A percentile compares a stretch with the other conserved stretches of the same genome.
phyloP scores from a whole-genome alignment of 805 yeast genomes.

The Kuraishia floccosa region DNA sequence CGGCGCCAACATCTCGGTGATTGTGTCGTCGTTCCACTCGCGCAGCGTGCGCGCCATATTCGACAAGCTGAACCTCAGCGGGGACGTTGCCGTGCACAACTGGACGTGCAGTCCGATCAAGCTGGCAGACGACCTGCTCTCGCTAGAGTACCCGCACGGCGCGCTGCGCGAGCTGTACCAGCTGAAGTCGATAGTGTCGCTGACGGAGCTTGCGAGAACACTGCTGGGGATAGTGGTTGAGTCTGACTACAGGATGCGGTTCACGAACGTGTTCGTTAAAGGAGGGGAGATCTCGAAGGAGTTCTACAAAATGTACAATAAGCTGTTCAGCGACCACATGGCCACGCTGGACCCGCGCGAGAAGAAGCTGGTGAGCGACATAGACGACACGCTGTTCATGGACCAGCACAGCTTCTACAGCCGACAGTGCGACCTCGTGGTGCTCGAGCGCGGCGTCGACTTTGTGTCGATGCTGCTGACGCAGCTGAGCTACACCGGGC shows the following conservation, averaged over 20 bases:
- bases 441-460: slow-evolving; percentile 73
- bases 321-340: slow-evolving; percentile 15
- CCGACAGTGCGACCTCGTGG: slow-evolving; percentile 55
- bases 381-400: slow-evolving; percentile 20
- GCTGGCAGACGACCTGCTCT: slow-evolving; percentile 6
- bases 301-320: slow-evolving; percentile 30
- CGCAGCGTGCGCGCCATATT: slow-evolving; percentile 6
- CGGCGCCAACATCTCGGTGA: neutral
- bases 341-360: slow-evolving; percentile 22
- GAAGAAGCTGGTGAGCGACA: slow-evolving; percentile 17
- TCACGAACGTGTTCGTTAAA: slow-evolving; percentile 46
- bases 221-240: slow-evolving; percentile 30
- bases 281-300: slow-evolving; percentile 47
- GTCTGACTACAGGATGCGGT: slow-evolving; percentile 29
- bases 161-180: slow-evolving; percentile 31
- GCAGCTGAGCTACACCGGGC: slow-evolving; percentile 75
- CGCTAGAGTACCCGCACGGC: slow-evolving; percentile 7
- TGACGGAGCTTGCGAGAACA: slow-evolving; percentile 35
- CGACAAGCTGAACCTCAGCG: slow-evolving; percentile 14
- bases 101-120: slow-evolving; percentile 12
- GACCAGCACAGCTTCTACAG: slow-evolving; percentile 21
- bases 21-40: slow-evolving; percentile 2
- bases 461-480: slow-evolving; percentile 57
- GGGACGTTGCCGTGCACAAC: slow-evolving; percentile 11
- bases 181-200: slow-evolving; percentile 29